Evolutionary conservation across 805 yeast species (phyloP).

Genomic region (Lipomyces kockii): DNA sequence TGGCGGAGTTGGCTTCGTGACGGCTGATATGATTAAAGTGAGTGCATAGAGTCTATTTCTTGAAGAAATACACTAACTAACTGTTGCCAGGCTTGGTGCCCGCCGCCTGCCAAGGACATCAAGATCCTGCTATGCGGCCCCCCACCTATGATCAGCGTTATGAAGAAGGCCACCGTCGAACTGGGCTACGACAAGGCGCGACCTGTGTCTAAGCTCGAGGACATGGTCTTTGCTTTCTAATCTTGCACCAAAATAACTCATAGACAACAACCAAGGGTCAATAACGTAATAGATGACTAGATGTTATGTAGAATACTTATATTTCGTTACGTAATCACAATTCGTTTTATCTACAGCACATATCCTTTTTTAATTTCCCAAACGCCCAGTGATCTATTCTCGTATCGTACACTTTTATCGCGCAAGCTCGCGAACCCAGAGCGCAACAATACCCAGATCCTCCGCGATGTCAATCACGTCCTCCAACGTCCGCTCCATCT

Average conservation of each 20-base stretch:
- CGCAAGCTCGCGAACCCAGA: conserved; percentile 26
- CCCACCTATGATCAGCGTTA: conserved; percentile 85
- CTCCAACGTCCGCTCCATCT: conserved; percentile 10
- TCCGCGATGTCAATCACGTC: conserved; percentile 22
- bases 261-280: neutral
- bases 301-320: neutral
- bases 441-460: conserved; percentile 26
- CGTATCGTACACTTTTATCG: conserved; percentile 5
- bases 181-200: conserved; percentile 84
- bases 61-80: neutral
- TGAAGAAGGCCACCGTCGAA: conserved; percentile 73
- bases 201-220: conserved; percentile 87
- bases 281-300: neutral
- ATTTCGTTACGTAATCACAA: neutral
- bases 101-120: conserved; percentile 61
- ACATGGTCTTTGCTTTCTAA: conserved; percentile 86
- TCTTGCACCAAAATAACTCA: neutral
- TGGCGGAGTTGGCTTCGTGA: conserved; percentile 75
- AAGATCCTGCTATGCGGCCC: conserved; percentile 67
- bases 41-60: neutral
- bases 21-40: conserved; percentile 94
- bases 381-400: neutral
- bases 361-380: neutral
- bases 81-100: conserved; percentile 49
- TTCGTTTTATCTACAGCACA: neutral